Percentiles rank a stretch among this genome's conserved stretches.
Evolutionary conservation across 441 rosid species (phyloP).

Genomic region (Manihot esculenta): DNA sequence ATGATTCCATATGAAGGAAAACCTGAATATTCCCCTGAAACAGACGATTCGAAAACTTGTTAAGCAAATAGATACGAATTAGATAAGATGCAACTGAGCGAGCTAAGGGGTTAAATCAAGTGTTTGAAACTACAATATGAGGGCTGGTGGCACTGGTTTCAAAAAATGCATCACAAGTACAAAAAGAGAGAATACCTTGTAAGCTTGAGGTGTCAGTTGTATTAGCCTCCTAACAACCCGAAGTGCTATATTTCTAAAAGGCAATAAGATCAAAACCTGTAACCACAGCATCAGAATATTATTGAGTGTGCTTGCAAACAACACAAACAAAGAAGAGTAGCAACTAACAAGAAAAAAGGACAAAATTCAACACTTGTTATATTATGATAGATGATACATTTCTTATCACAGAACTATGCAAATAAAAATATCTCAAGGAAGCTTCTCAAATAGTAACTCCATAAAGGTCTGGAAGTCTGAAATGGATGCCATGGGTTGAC

Average conservation of each 20-base stretch:
- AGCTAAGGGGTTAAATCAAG: background rate
- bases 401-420: background rate
- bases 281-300: conserved; percentile 19
- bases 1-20: background rate
- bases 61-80: background rate
- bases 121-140: background rate
- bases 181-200: conserved; percentile 54
- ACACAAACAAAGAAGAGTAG: background rate
- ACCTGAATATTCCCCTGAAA: conserved; percentile 8
- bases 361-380: conserved; percentile 8
- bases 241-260: conserved; percentile 66
- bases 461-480: background rate
- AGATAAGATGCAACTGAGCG: background rate
- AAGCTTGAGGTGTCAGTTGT: conserved; percentile 69
- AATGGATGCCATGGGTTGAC: background rate
- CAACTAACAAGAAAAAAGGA: background rate
- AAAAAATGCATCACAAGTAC: conserved; percentile 17
- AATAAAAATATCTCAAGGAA: background rate
- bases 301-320: conserved; percentile 6
- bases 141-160: background rate
- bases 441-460: background rate
- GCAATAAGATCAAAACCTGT: conserved; percentile 84
- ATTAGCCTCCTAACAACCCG: conserved; percentile 76
- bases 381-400: background rate
- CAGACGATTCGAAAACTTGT: background rate